Evolutionary conservation across 2,329 filamentous ascomycete species (phyloP), one percentile per base, ranked within the genome.

Genomic region (Fusarium abutilonis): DNA sequence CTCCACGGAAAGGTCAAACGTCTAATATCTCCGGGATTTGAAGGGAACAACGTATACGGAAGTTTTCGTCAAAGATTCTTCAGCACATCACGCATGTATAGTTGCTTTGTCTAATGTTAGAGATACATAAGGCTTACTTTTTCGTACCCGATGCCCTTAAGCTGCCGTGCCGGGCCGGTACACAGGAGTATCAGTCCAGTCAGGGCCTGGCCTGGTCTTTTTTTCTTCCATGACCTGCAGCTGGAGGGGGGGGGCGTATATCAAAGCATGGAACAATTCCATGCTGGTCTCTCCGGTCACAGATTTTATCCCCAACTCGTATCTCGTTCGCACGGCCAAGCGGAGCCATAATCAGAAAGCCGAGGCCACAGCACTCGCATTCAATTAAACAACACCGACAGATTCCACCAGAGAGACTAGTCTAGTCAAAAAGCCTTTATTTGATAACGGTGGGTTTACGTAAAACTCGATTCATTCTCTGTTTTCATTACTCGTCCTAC

Each of bases 161-260:
- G 21, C 21, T 38, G 32, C 49, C 51, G 52, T 7, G 54, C 65
- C 52, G 65, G 62, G 42, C 65, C 62, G 65, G 64, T 49, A 40
- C 7, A 3, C 26, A 17, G n/a, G 32, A 61, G 52, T 35, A 54
- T 51, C 47, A 47, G 57, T 34, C 52, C 52, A 49, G 47, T 34
- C 21, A 45, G 45, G 61, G 56, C 48, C 61, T 61, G 47, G 56
- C 61, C 61, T 57, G 56, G 46, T 62, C 61, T 47, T 46, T 62
- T 57, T 40, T 32, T 36, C 9, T 31, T 19, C 26, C 23, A 31
- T 53, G 39, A 32, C 36, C 9, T 57, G 61, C 47, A 57, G 35
- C 28, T 45, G 40, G 39, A 41, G 46, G 44, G 23, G 56, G 54
- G 60, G 56, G 54, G 60, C 17, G 59, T 62, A 57, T 34, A 41